Percentiles rank a stretch among this genome's conserved stretches.
Evolutionary conservation across 176 grass and related monocot genomes (phyloP).

Genomic region (Oropetium thomaeum): DNA sequence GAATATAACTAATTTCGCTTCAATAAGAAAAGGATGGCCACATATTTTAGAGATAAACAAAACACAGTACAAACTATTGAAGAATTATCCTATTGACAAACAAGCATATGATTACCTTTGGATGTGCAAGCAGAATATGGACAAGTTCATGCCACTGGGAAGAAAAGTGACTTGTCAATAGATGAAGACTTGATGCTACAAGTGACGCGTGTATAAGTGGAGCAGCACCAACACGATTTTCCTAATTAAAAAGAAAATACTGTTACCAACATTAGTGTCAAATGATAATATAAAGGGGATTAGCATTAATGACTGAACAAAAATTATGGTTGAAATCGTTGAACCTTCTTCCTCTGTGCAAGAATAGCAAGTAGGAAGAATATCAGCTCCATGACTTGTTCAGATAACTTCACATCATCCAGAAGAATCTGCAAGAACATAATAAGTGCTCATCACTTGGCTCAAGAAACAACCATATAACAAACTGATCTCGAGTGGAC

Average conservation of each 20-base stretch:
- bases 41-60: background rate
- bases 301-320: conserved; percentile 5
- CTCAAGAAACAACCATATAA: conserved; percentile 4
- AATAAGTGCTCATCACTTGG: conserved; percentile 1
- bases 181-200: conserved; percentile 72
- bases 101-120: conserved; percentile 53
- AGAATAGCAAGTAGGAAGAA: conserved; percentile 77
- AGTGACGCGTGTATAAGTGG: conserved; percentile 72
- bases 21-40: background rate
- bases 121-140: conserved; percentile 94
- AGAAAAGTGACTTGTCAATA: conserved; percentile 83
- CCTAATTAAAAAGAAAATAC: conserved; percentile 51
- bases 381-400: conserved; percentile 92
- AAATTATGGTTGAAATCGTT: conserved; percentile 26
- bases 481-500: background rate
- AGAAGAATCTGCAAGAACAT: conserved; percentile 72
- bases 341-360: conserved; percentile 75
- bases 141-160: conserved; percentile 90
- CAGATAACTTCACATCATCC: conserved; percentile 82
- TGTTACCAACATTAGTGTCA: conserved; percentile 46
- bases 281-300: conserved; percentile 18
- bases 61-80: background rate
- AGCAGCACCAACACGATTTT: conserved; percentile 50
- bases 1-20: background rate
- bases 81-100: conserved; percentile 7